These are phyloP conservation scores for Pseudophaeomoniella oleicola DNA, from an alignment of 2,329 filamentous ascomycete genomes.

Conservation along the genomic window DNA sequence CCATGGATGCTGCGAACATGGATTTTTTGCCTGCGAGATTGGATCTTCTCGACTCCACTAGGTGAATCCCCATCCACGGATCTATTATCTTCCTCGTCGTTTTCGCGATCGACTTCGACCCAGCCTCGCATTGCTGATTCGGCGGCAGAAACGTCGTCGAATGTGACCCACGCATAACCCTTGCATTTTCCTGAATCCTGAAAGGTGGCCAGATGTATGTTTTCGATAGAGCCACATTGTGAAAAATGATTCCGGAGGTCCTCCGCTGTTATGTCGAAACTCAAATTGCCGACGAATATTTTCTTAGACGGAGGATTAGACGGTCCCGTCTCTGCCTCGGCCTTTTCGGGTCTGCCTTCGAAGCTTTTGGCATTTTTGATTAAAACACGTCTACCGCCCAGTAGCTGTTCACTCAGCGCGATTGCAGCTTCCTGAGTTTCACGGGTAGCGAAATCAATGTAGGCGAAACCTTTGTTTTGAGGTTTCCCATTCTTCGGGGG, in stretches of 20 bases:
- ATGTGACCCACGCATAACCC: slow-evolving; percentile 90
- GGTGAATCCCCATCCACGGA: neutral
- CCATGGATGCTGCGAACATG: slow-evolving; percentile 78
- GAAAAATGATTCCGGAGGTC: slow-evolving; percentile 67
- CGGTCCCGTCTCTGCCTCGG: slow-evolving; percentile 21
- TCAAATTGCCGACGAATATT: slow-evolving; percentile 82
- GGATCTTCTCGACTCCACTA: neutral
- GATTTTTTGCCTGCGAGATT: slow-evolving; percentile 44
- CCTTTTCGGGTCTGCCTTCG: slow-evolving; percentile 70
- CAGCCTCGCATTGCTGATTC: slow-evolving; percentile 69
- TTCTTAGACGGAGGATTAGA: slow-evolving; percentile 58
- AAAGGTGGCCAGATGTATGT: slow-evolving; percentile 83
- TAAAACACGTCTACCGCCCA: slow-evolving; percentile 63
- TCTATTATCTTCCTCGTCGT: slow-evolving; percentile 38
- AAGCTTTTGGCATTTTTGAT: slow-evolving; percentile 90
- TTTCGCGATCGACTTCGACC: slow-evolving; percentile 42
- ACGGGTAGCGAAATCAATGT: slow-evolving; percentile 69
- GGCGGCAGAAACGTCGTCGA: slow-evolving; percentile 63
- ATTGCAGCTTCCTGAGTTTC: slow-evolving; percentile 63
- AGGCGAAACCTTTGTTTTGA: slow-evolving; percentile 87
- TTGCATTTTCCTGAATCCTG: slow-evolving; percentile 97
- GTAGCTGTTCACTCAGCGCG: slow-evolving; percentile 68
- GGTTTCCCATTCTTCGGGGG: slow-evolving; percentile 36
- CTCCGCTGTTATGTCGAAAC: slow-evolving; percentile 69
- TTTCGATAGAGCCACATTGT: slow-evolving; percentile 69